Percentiles rank a stretch among this genome's conserved stretches.
These are phyloP conservation scores for Pulveroboletus sp. DNA, from an alignment of 768 basidiomycete species.

Conservation along the genomic window DNA sequence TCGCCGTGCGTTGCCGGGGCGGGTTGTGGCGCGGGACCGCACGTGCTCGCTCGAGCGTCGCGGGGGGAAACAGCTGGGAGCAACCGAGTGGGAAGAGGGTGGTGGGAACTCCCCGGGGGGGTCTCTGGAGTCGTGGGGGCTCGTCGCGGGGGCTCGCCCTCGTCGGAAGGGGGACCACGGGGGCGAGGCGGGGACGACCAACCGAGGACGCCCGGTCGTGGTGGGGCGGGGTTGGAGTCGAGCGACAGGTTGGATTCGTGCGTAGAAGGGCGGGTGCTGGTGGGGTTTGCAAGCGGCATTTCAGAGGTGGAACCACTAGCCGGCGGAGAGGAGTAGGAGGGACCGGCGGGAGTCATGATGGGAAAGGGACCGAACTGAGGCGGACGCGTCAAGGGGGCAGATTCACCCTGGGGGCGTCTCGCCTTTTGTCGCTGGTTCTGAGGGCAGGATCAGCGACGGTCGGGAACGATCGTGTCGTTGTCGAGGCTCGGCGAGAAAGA, in stretches of 20 bases:
- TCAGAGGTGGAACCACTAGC: constrained; percentile 7
- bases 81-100: constrained; percentile 2
- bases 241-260: constrained; percentile 23
- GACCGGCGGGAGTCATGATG: constrained; percentile 35
- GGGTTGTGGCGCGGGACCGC: constrained; percentile 7
- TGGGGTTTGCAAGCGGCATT: constrained; percentile 9
- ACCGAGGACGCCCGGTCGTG: constrained; percentile 56
- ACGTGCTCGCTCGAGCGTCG: constrained; percentile 12
- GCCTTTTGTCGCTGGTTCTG: constrained; percentile 89
- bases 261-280: constrained; percentile 6
- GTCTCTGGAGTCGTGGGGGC: constrained; percentile 8
- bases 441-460: constrained; percentile 7
- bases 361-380: constrained; percentile 64
- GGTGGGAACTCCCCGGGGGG: constrained; percentile 2
- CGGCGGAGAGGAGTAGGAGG: constrained; percentile 16
- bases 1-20: constrained; percentile 11
- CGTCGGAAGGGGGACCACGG: constrained; percentile 16
- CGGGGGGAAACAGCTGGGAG: constrained; percentile 6
- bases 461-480: not conserved
- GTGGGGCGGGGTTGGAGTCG: constrained; percentile 38
- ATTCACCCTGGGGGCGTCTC: constrained; percentile 64
- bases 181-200: constrained; percentile 15
- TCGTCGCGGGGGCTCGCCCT: constrained; percentile 15
- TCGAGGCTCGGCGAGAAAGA: not conserved
- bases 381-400: constrained; percentile 46